A percentile compares a stretch with the other conserved stretches of the same genome.
Evolutionary conservation across 208 protist genomes (phyloP).

Genomic region (Acanthamoeba lenticulata): DNA sequence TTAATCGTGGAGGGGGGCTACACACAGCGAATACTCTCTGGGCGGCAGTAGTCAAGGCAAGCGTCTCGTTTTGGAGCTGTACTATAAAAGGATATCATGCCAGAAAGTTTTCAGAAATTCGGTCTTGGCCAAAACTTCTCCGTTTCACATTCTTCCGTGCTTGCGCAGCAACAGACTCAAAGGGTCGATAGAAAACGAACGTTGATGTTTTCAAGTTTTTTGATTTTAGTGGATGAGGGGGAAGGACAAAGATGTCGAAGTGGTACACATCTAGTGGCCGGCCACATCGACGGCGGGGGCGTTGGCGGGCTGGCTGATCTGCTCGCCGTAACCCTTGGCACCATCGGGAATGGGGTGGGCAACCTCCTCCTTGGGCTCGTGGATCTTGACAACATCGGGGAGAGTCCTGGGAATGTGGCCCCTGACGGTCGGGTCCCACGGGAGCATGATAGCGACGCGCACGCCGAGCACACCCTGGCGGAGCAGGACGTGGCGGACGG

Average conservation of each 20-base stretch:
- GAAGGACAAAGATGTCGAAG: neutral
- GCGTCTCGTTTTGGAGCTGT: too few relatives aligned
- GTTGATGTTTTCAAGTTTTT: neutral
- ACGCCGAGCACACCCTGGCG: conserved; percentile 98
- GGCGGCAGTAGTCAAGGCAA: too few relatives aligned
- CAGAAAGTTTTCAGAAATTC: too few relatives aligned
- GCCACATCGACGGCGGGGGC: neutral
- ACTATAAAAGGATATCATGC: too few relatives aligned
- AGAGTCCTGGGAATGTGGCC: conserved; percentile 78
- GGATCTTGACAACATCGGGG: conserved; percentile 86
- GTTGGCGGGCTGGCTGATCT: neutral
- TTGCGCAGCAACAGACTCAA: too few relatives aligned
- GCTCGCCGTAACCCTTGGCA: neutral
- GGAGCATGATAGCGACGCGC: conserved; percentile 99
- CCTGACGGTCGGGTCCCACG: conserved; percentile 90
- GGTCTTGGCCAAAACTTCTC: too few relatives aligned
- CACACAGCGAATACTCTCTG: too few relatives aligned
- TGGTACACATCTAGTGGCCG: neutral
- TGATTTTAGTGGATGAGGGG: neutral
- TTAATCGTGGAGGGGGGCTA: too few relatives aligned
- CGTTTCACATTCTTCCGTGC: too few relatives aligned
- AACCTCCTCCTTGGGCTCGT: conserved; percentile 89
- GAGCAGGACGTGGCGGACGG: conserved; percentile 97
- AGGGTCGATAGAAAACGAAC: too few relatives aligned
- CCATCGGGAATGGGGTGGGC: conserved; percentile 2